Base-by-base conservation (phyloP, 2,329 filamentous ascomycete genomes). In the Penicillium sp. region DNA sequence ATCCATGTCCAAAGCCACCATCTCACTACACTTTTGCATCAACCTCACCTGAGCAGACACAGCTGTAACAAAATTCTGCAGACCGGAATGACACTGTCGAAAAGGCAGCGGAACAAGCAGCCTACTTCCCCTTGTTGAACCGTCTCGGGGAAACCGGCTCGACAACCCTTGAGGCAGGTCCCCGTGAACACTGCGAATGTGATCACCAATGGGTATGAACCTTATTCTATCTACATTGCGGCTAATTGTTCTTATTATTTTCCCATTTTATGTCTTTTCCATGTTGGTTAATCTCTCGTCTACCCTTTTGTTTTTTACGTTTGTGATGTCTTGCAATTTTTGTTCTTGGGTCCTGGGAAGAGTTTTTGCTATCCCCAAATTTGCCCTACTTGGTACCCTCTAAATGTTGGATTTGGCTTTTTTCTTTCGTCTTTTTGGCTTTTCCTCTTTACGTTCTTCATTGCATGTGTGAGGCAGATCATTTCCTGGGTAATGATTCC, bases 151-250 rank as follows among this genome's bases (percentile, higher is more conserved):
- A 52, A 37, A 8, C 48, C 46, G 55, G 48, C 37, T 38, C 46
- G 48, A 16, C 28, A 14, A 40, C 2, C 35, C 33, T 53, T 4
- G 16, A 53, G 58, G 64, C 38, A 63, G 57, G 59, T 54, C 51
- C 51, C 51, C 51, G 51, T 53, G 22, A 33, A 42, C 52, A 51
- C 35, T 54, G 26, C 52, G 19, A 35, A 37, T 55, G 59, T 30
- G 35, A 30, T 28, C 11, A 14, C 7, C 45, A 33, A 33, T 11
- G 35, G 51, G 51, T 8, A 25, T 38, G 14, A 38, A 40, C 33
- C 16, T 53, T 22, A 11, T 10, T 26, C 1, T 2, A 35, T 14
- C 26, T 35, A 6, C 8, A 22, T 35, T 51, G 51, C 35, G 51
- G 51, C n/a, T 22, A 22, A 22, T 53, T 53, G 28, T 40, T 53